A percentile compares a stretch with the other conserved stretches of the same genome.
Conservation (phyloP, 1,139 yeast genomes). For the Arxiozyma telluris region DNA sequence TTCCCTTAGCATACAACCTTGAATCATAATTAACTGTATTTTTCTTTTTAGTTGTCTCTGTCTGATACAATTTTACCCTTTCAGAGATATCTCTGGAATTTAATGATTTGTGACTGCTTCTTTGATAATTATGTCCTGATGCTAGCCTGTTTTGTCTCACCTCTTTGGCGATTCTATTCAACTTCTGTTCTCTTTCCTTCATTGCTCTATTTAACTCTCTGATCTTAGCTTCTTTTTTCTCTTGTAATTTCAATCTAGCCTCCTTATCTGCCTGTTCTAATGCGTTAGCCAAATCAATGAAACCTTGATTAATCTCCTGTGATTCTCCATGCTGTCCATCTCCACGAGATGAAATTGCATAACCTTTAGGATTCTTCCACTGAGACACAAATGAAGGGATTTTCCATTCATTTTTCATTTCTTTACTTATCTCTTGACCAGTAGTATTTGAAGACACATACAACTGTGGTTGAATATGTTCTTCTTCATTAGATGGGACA, state of each 20-base stretch:
- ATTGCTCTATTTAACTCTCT: conserved; percentile 48
- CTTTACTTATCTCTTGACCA: conserved; percentile 38
- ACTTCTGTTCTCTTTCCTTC: conserved; percentile 49
- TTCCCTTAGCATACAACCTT: conserved; percentile 41
- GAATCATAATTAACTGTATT: conserved; percentile 45
- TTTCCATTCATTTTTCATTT: conserved; percentile 74
- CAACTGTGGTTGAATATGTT: conserved; percentile 3
- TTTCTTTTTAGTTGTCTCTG: conserved; percentile 37
- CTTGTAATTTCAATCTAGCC: conserved; percentile 62
- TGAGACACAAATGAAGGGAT: conserved; percentile 90
- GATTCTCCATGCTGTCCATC: conserved; percentile 36
- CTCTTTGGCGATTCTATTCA: conserved; percentile 43
- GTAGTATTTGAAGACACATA: conserved; percentile 34
- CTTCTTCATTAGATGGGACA: conserved; percentile 4
- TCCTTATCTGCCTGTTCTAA: conserved; percentile 63
- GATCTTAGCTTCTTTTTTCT: conserved; percentile 49
- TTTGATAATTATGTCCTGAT: conserved; percentile 3
- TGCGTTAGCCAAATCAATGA: conserved; percentile 60
- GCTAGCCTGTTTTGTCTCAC: conserved; percentile 19
- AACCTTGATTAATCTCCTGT: conserved; percentile 47
- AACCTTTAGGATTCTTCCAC: conserved; percentile 94
- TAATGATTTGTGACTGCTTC: conserved; percentile 32
- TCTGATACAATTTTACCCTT: conserved; percentile 35
- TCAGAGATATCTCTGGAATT: conserved; percentile 48
- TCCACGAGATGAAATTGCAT: conserved; percentile 65